These are phyloP conservation scores for Apiotrichum mycotoxinovorans DNA, from an alignment of 1,284 basidiomycete genomes.

Conservation along the genomic window DNA sequence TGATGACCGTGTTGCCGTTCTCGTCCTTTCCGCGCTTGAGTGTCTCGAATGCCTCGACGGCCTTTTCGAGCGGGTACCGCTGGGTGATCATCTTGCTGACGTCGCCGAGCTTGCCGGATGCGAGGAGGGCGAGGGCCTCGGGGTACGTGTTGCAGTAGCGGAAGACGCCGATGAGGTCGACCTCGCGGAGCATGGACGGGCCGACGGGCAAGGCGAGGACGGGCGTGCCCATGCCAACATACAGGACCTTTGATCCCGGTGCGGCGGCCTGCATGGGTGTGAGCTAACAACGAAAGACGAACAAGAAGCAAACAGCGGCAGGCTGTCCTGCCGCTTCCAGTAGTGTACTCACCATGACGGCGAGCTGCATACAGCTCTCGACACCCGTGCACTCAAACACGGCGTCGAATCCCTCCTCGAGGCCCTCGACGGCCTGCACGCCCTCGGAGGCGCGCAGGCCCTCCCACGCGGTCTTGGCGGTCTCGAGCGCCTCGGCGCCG, in stretches of 20 bases:
- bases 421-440: slow-evolving; percentile 42
- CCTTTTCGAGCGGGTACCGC: slow-evolving; percentile 63
- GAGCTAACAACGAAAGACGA: too few relatives aligned
- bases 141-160: slow-evolving; percentile 73
- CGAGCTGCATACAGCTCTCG: slow-evolving; percentile 82
- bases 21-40: slow-evolving; percentile 71
- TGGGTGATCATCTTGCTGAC: slow-evolving; percentile 78
- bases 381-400: slow-evolving; percentile 91
- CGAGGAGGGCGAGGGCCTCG: slow-evolving; percentile 72
- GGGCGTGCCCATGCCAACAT: slow-evolving; percentile 90
- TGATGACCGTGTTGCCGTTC: slow-evolving; percentile 73
- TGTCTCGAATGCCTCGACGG: slow-evolving; percentile 72
- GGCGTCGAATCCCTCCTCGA: slow-evolving; percentile 78
- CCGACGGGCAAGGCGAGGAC: slow-evolving; percentile 78
- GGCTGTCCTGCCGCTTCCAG: too few relatives aligned
- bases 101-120: slow-evolving; percentile 59
- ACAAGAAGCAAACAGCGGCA: slow-evolving; percentile 35
- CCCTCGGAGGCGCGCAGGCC: slow-evolving; percentile 36
- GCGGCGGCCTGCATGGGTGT: slow-evolving; percentile 57
- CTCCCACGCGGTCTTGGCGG: slow-evolving; percentile 61
- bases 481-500: slow-evolving; percentile 63
- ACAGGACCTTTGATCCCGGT: slow-evolving; percentile 81
- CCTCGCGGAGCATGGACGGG: slow-evolving; percentile 77
- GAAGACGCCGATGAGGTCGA: slow-evolving; percentile 91
- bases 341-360: slow-evolving; percentile 63